These are phyloP conservation scores for Phaeophleospora eucalypticola DNA, from an alignment of 2,329 filamentous ascomycete genomes.

Conservation along the genomic window DNA sequence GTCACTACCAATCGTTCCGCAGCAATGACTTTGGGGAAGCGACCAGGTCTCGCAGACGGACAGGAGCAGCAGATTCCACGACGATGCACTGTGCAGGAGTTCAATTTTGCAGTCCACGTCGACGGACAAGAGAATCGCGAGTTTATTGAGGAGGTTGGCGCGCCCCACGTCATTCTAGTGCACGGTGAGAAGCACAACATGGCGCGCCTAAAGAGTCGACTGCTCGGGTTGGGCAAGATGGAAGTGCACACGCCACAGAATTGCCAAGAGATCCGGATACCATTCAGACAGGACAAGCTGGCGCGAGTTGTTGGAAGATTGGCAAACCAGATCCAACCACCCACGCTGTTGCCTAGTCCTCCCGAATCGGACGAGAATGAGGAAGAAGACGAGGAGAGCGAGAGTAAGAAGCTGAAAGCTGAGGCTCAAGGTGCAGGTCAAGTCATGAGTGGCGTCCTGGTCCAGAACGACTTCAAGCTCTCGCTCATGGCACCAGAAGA, in stretches of 20 bases:
- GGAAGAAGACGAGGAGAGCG: conserved; percentile 31
- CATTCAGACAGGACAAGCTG: conserved; percentile 91
- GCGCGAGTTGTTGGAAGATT: conserved; percentile 95
- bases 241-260: conserved; percentile 94
- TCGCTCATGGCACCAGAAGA: conserved; percentile 96
- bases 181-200: conserved; percentile 98
- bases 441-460: conserved; percentile 82
- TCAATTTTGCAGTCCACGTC: conserved; percentile 93
- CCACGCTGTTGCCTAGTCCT: conserved; percentile 39
- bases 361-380: conserved; percentile 41
- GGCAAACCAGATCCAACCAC: conserved; percentile 68
- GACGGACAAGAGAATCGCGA: conserved; percentile 93
- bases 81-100: conserved; percentile 88
- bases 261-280: conserved; percentile 89
- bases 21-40: conserved; percentile 26
- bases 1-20: conserved; percentile 63
- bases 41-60: conserved; percentile 50
- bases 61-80: conserved; percentile 89
- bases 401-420: conserved; percentile 30
- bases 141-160: conserved; percentile 90
- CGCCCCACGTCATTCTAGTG: conserved; percentile 92
- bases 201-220: conserved; percentile 92
- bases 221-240: conserved; percentile 83
- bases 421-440: conserved; percentile 49
- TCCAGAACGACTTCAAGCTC: conserved; percentile 97